phyloP scores from a whole-genome alignment of 2,329 filamentous ascomycete species.

The Trichophyton benhamiae region DNA sequence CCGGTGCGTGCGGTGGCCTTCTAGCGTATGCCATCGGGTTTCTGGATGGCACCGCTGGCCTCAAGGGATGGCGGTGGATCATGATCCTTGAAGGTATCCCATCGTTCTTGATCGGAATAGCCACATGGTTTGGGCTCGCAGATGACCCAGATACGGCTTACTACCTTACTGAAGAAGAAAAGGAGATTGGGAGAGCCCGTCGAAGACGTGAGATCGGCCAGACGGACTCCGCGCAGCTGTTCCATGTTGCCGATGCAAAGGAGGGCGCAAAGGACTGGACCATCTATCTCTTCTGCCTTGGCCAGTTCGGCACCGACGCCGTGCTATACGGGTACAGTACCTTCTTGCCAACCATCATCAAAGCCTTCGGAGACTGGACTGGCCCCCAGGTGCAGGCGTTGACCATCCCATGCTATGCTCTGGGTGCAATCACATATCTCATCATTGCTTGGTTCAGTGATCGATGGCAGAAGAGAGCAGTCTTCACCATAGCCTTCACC shows the following conservation, averaged over 20 bases:
- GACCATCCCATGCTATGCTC: constrained; percentile 64
- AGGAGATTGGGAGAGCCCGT: constrained; percentile 42
- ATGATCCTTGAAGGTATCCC: constrained; percentile 49
- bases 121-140: constrained; percentile 48
- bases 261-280: constrained; percentile 64
- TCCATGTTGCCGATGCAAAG: constrained; percentile 51
- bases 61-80: constrained; percentile 60
- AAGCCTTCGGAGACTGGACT: constrained; percentile 51
- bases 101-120: constrained; percentile 43
- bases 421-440: constrained; percentile 60
- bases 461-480: constrained; percentile 49
- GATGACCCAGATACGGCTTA: constrained; percentile 54
- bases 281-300: constrained; percentile 56
- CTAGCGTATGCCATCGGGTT: constrained; percentile 62
- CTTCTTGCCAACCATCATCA: constrained; percentile 68
- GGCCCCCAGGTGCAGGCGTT: constrained; percentile 58
- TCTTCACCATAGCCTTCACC: constrained; percentile 53
- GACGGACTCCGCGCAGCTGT: constrained; percentile 39
- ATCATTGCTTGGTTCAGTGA: constrained; percentile 52
- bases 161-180: constrained; percentile 49
- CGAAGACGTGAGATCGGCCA: constrained; percentile 41
- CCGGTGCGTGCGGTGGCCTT: constrained; percentile 59
- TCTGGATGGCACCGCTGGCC: constrained; percentile 54
- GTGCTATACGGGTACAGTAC: constrained; percentile 70
- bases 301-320: constrained; percentile 60